phyloP scores from a whole-genome alignment of 106 monocot species.

The Dioscorea alata region DNA sequence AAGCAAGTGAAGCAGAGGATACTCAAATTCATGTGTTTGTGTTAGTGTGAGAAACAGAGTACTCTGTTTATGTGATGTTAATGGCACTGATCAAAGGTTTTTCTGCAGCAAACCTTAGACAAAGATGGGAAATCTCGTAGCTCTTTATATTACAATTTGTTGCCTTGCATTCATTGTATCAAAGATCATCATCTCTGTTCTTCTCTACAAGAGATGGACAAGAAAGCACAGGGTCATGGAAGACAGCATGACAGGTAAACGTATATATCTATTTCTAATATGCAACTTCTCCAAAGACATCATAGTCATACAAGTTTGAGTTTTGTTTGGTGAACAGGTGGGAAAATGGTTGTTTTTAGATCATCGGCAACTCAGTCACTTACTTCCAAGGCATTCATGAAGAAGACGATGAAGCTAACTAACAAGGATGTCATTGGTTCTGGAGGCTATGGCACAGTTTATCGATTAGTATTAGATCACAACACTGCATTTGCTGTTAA shows the following conservation, averaged over 20 bases:
- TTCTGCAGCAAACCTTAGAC: too few relatives aligned
- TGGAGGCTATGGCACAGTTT: conserved; percentile 84
- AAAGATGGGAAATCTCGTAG: conserved; percentile 20
- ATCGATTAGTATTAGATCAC: conserved; percentile 46
- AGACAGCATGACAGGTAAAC: conserved; percentile 51
- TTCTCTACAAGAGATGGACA: conserved; percentile 72
- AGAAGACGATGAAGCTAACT: conserved; percentile 61
- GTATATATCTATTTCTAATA: too few relatives aligned
- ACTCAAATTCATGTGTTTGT: too few relatives aligned
- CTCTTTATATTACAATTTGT: conserved; percentile 63
- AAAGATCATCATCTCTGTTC: conserved; percentile 61
- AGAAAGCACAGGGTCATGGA: conserved; percentile 44
- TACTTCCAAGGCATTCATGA: conserved; percentile 48
- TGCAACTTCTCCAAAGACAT: too few relatives aligned
- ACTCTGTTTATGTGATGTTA: too few relatives aligned
- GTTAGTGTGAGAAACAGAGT: too few relatives aligned
- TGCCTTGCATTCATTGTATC: conserved; percentile 63
- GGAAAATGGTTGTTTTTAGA: conserved; percentile 70
- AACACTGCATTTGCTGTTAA: conserved; percentile 68
- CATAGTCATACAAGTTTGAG: too few relatives aligned
- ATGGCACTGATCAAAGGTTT: too few relatives aligned
- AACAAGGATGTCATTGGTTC: conserved; percentile 89
- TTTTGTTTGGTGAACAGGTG: conserved; percentile 27
- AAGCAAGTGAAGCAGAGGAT: too few relatives aligned
- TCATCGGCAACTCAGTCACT: conserved; percentile 47